These are phyloP conservation scores for Lactifluus volemus DNA, from an alignment of 768 basidiomycete species.

Conservation along the genomic window DNA sequence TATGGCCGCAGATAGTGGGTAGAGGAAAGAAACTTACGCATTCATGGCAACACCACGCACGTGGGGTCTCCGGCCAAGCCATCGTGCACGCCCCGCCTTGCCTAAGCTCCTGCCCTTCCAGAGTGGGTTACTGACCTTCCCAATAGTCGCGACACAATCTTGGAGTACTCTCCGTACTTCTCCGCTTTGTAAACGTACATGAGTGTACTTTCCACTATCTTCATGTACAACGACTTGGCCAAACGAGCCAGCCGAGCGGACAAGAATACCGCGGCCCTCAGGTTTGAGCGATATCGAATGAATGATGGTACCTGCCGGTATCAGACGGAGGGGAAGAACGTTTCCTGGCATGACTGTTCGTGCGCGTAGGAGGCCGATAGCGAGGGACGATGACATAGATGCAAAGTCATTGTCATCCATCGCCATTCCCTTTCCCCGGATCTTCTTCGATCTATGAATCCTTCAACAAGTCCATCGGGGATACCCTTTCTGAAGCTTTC, in stretches of 20 bases:
- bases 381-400: constrained; percentile 52
- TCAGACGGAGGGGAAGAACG: constrained; percentile 82
- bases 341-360: constrained; percentile 85
- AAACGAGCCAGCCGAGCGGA: constrained; percentile 83
- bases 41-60: constrained; percentile 98
- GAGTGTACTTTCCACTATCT: constrained; percentile 59
- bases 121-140: constrained; percentile 83
- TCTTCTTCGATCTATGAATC: constrained; percentile 26
- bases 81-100: constrained; percentile 84
- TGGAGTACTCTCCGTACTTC: constrained; percentile 83
- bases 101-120: constrained; percentile 81
- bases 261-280: constrained; percentile 68
- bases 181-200: constrained; percentile 83
- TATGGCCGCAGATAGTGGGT: neutral
- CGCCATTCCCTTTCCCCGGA: constrained; percentile 21
- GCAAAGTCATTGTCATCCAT: constrained; percentile 21
- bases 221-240: constrained; percentile 78
- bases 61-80: constrained; percentile 76
- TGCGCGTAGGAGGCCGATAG: constrained; percentile 76
- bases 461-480: constrained; percentile 61
- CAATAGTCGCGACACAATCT: constrained; percentile 82
- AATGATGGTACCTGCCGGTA: constrained; percentile 86
- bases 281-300: constrained; percentile 78
- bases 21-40: constrained; percentile 43
- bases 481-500: constrained; percentile 82